Evolutionary conservation across 768 basidiomycete genomes (phyloP).

Genomic region (Macrolepiota albuminosa): DNA sequence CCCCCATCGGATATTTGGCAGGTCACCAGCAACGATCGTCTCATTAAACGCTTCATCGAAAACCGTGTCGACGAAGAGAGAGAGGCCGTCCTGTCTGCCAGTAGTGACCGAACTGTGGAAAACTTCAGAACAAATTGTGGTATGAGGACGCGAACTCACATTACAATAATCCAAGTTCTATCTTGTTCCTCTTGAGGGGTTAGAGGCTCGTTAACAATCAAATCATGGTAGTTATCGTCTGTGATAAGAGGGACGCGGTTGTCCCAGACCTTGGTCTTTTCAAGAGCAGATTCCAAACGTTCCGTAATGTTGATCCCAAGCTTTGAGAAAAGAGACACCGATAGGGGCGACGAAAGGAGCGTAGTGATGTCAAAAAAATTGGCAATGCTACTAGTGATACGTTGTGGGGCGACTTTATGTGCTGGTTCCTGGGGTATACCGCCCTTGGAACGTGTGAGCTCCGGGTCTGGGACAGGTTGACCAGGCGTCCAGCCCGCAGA

Average conservation of each 20-base stretch:
- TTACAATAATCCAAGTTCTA: slow-evolving; percentile 72
- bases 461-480: slow-evolving; percentile 39
- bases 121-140: slow-evolving; percentile 6
- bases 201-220: slow-evolving; percentile 68
- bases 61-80: slow-evolving; percentile 62
- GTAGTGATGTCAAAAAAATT: slow-evolving; percentile 33
- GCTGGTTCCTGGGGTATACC: slow-evolving; percentile 16
- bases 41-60: slow-evolving; percentile 76
- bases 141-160: slow-evolving; percentile 39
- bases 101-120: slow-evolving; percentile 50
- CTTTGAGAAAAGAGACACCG: slow-evolving; percentile 47
- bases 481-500: slow-evolving; percentile 81
- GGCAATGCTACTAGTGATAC: slow-evolving; percentile 17
- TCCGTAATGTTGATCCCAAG: slow-evolving; percentile 74
- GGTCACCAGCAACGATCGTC: slow-evolving; percentile 50
- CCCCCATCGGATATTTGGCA: slow-evolving; percentile 74
- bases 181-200: slow-evolving; percentile 58
- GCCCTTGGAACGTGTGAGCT: slow-evolving; percentile 15
- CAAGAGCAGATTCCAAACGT: slow-evolving; percentile 30
- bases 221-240: slow-evolving; percentile 71
- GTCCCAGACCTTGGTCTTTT: slow-evolving; percentile 52
- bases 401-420: slow-evolving; percentile 16
- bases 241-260: slow-evolving; percentile 72
- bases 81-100: slow-evolving; percentile 57
- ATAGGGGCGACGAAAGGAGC: slow-evolving; percentile 48